Evolutionary conservation across 2,329 filamentous ascomycete species (phyloP).

Genomic region (Teratosphaeria epicoccoides): DNA sequence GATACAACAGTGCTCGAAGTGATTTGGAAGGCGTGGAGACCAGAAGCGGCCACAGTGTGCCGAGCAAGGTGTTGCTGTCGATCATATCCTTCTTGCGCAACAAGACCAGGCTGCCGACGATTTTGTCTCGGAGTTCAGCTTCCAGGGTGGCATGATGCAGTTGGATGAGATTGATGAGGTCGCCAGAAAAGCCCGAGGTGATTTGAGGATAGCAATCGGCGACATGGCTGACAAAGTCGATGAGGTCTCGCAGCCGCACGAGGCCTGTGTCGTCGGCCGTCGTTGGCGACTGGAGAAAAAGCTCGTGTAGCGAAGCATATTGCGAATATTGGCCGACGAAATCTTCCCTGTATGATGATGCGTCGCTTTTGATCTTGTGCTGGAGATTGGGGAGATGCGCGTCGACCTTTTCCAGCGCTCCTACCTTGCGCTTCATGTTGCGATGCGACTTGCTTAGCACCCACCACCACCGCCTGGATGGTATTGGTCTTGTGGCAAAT

Average conservation of each 20-base stretch:
- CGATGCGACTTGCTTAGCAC: too few species aligned
- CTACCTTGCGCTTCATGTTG: constrained; percentile 77
- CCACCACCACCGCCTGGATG: too few species aligned
- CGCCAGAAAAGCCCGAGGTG: constrained; percentile 64
- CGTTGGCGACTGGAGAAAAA: constrained; percentile 76
- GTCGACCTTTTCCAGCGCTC: constrained; percentile 89
- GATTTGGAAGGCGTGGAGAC: constrained; percentile 87
- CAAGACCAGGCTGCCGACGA: constrained; percentile 80
- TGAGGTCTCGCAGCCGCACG: constrained; percentile 76
- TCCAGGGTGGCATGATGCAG: constrained; percentile 76
- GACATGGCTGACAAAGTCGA: constrained; percentile 88
- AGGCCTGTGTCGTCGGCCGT: constrained; percentile 67
- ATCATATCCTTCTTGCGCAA: constrained; percentile 86
- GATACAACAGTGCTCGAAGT: constrained; percentile 70
- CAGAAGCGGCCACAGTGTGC: constrained; percentile 88
- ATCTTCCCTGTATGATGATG: constrained; percentile 81
- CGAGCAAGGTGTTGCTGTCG: constrained; percentile 71
- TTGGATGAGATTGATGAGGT: constrained; percentile 70
- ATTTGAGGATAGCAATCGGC: constrained; percentile 85
- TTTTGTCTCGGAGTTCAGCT: constrained; percentile 80
- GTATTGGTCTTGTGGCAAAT: too few species aligned
- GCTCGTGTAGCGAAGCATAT: constrained; percentile 82
- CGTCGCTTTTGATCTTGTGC: constrained; percentile 83
- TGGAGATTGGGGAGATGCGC: constrained; percentile 83
- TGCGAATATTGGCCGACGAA: constrained; percentile 81